Conservation (phyloP, 2,329 filamentous ascomycete genomes). For the Microcyclosporella mali region DNA sequence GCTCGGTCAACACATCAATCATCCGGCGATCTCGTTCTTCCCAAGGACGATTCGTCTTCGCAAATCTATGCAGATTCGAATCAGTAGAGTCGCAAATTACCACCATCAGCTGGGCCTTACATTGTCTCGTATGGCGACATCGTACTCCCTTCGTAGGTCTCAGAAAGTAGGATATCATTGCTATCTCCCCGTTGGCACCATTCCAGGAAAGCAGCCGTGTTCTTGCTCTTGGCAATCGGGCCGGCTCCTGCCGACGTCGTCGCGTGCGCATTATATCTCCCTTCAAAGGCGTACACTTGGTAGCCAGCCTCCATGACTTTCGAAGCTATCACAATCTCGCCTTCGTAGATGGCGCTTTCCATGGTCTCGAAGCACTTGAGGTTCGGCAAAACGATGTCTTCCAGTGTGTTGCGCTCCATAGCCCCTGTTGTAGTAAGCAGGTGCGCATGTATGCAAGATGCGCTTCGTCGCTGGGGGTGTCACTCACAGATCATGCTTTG, state of each 20-base stretch:
- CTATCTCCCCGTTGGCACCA: conserved; percentile 9
- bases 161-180: conserved; percentile 9
- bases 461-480: too few species aligned
- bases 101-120: conserved; percentile 2
- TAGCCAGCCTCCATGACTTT: conserved; percentile 8
- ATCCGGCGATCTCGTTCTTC: conserved; percentile 9
- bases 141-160: conserved; percentile 9
- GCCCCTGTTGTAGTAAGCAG: neutral
- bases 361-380: conserved; percentile 15
- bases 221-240: conserved; percentile 4
- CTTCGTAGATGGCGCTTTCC: conserved; percentile 6
- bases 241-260: neutral
- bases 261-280: conserved; percentile 12
- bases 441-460: too few species aligned
- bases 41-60: conserved; percentile 14
- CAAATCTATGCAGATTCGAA: conserved; percentile 7
- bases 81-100: neutral
- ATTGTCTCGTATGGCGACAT: conserved; percentile 16
- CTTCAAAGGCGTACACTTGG: conserved; percentile 14
- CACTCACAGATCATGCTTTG: conserved; percentile 12
- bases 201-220: conserved; percentile 11
- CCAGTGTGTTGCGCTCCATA: conserved; percentile 1
- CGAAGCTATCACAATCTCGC: conserved; percentile 6
- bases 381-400: conserved; percentile 6
- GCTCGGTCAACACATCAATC: conserved; percentile 14